Evolutionary conservation across 768 basidiomycete species (phyloP), one percentile per base, ranked within the genome.

Genomic region (Pholiota molesta): DNA sequence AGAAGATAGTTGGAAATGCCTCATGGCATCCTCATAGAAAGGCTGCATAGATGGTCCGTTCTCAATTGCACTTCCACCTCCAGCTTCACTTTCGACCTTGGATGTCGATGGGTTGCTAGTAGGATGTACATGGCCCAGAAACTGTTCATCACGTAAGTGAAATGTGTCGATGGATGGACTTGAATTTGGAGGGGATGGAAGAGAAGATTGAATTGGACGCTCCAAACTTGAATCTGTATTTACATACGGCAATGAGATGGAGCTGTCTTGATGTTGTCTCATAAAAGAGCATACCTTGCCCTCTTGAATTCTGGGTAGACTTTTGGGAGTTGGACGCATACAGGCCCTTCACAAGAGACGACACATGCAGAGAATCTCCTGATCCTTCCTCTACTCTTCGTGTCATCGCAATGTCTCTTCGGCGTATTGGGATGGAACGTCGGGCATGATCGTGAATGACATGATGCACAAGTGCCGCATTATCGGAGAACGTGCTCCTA

Each of bases 371-470:
- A 78, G 62, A 29, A 76, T 78, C 35, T 78, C 76, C n/a, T 80
- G 81, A 59, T 3, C 78, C 81, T 63, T 83, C 81, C 59, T 83
- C 83, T 1, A 73, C 75, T 59, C 81, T 74, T 63, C 75, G 71
- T 53, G 79, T 68, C 39, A 80, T 65, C 2, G 77, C 66, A 13
- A 88, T 74, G 35, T 88, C 85, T 23, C 72, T 62, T 31, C 78
- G 77, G 26, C 66, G 71, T 61, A 83, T 75, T n/a, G 84, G 80
- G 44, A 77, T 68, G 39, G 78, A 74, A 28, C 72, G 73, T 55
- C 71, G 75, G 45, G 84, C 75, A 67, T 88, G 87, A 11, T 82
- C 78, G 28, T 73, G 68, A 14, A 77, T 68, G 45, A 87, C 79
- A 67, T 88, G 87, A 7, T 73, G 64, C 2, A 73, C 68, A 28